Conservation (phyloP, 805 yeast genomes). For the Wickerhamiella shivajii region DNA sequence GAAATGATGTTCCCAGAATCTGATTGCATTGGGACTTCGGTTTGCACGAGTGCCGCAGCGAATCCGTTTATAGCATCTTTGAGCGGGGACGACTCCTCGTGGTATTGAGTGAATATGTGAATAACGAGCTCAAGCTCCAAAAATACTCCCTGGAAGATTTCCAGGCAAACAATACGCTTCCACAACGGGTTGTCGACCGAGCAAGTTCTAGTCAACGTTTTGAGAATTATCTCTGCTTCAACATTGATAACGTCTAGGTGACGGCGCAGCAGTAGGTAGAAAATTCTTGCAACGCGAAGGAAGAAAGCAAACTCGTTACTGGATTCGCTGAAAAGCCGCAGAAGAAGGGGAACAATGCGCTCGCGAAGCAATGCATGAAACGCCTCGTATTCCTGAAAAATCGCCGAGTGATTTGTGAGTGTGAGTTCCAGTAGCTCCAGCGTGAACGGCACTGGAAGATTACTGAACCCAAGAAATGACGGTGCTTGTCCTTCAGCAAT, state of each 20-base stretch:
- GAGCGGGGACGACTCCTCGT: constrained; percentile 17
- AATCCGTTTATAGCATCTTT: constrained; percentile 37
- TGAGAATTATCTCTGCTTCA: constrained; percentile 70
- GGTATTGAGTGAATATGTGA: constrained; percentile 31
- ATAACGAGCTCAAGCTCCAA: constrained; percentile 39
- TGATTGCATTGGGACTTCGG: constrained; percentile 1
- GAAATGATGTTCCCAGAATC: neutral
- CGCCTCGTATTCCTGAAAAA: constrained; percentile 48
- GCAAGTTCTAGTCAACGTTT: constrained; percentile 60
- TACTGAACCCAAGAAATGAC: constrained; percentile 35
- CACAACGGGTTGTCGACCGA: constrained; percentile 47
- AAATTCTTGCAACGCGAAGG: constrained; percentile 61
- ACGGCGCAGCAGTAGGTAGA: constrained; percentile 45
- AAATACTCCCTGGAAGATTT: constrained; percentile 48
- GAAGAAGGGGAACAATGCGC: constrained; percentile 58
- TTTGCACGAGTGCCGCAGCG: constrained; percentile 10
- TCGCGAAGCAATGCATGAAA: constrained; percentile 51
- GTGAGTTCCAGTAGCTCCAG: constrained; percentile 76
- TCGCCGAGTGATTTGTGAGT: constrained; percentile 42
- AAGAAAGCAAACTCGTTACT: constrained; percentile 50
- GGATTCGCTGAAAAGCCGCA: constrained; percentile 44
- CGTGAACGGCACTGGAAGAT: constrained; percentile 49
- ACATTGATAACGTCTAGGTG: constrained; percentile 49
- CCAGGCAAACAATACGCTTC: constrained; percentile 64
- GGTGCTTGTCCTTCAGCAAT: constrained; percentile 47